Conservation (phyloP, 1,139 yeast species). For the Taphrina flavorubra region DNA sequence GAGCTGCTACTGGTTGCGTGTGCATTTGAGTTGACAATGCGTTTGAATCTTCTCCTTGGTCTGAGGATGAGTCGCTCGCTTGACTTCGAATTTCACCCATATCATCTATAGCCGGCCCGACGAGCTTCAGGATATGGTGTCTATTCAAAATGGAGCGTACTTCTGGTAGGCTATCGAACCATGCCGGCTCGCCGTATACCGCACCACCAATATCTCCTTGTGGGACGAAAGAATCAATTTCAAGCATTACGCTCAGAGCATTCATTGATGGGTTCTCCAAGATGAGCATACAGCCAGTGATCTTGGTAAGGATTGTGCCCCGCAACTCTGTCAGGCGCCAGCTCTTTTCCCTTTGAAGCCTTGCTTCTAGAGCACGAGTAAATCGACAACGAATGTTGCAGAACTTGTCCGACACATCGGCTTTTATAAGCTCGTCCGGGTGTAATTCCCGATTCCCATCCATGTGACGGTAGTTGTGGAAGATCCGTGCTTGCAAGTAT, state of each 20-base stretch:
- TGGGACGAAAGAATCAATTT: constrained; percentile 13
- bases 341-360: neutral
- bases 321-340: constrained; percentile 25
- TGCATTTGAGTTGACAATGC: neutral
- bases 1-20: constrained; percentile 3
- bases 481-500: constrained; percentile 22
- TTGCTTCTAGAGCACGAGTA: constrained; percentile 15
- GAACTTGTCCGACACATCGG: constrained; percentile 28
- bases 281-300: neutral
- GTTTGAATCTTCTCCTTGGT: neutral
- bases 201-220: constrained; percentile 25
- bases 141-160: neutral
- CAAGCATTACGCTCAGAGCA: constrained; percentile 5
- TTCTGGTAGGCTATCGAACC: constrained; percentile 1
- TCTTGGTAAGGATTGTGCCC: constrained; percentile 8
- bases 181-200: constrained; percentile 23
- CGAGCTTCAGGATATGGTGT: constrained; percentile 3
- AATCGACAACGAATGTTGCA: constrained; percentile 18
- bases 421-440: constrained; percentile 23
- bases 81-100: constrained; percentile 30
- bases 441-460: neutral
- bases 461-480: constrained; percentile 22
- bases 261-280: neutral
- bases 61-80: constrained; percentile 15
- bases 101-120: neutral